These are phyloP conservation scores for Rhexocercosporidium sp. DNA, from an alignment of 2,329 filamentous ascomycete genomes.

Conservation along the genomic window DNA sequence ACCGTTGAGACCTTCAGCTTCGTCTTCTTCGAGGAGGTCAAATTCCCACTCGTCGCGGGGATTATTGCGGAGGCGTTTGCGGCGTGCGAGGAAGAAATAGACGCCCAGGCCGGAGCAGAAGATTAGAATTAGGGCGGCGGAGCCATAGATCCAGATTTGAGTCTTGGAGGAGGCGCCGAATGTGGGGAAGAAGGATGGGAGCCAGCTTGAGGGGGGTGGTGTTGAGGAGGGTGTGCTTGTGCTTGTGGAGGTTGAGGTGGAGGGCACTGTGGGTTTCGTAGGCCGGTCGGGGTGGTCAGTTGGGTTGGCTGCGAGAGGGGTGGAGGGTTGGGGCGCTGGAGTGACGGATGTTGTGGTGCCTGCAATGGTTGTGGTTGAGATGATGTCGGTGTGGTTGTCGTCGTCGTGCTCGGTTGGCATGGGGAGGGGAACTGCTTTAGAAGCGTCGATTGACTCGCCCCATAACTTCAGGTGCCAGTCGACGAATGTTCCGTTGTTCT, in stretches of 20 bases:
- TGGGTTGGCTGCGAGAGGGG: slow-evolving; percentile 49
- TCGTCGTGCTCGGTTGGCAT: slow-evolving; percentile 86
- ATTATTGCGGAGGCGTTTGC: slow-evolving; percentile 75
- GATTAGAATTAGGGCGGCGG: slow-evolving; percentile 79
- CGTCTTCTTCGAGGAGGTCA: slow-evolving; percentile 86
- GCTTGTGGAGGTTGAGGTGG: slow-evolving; percentile 27
- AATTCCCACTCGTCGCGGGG: slow-evolving; percentile 90
- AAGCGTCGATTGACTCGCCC: slow-evolving; percentile 83
- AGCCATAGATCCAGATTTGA: slow-evolving; percentile 92
- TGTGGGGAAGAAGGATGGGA: slow-evolving; percentile 87
- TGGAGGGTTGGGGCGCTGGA: slow-evolving; percentile 52
- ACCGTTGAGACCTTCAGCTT: slow-evolving; percentile 61
- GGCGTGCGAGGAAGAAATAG: slow-evolving; percentile 81
- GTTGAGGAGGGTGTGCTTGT: slow-evolving; percentile 40
- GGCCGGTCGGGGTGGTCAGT: slow-evolving; percentile 70
- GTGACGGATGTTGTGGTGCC: slow-evolving; percentile 51
- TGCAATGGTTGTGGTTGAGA: slow-evolving; percentile 66
- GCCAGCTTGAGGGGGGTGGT: slow-evolving; percentile 53
- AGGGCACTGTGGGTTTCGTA: slow-evolving; percentile 47
- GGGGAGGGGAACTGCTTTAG: slow-evolving; percentile 75
- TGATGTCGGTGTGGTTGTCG: slow-evolving; percentile 72
- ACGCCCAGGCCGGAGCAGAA: slow-evolving; percentile 84
- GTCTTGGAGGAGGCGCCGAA: slow-evolving; percentile 88
- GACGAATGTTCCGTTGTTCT: slow-evolving; percentile 75
- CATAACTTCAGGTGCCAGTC: slow-evolving; percentile 96